Percentiles rank a stretch among this genome's conserved stretches.
Conservation (phyloP, 352 stramenopile species). For the Phytophthora syringae region DNA sequence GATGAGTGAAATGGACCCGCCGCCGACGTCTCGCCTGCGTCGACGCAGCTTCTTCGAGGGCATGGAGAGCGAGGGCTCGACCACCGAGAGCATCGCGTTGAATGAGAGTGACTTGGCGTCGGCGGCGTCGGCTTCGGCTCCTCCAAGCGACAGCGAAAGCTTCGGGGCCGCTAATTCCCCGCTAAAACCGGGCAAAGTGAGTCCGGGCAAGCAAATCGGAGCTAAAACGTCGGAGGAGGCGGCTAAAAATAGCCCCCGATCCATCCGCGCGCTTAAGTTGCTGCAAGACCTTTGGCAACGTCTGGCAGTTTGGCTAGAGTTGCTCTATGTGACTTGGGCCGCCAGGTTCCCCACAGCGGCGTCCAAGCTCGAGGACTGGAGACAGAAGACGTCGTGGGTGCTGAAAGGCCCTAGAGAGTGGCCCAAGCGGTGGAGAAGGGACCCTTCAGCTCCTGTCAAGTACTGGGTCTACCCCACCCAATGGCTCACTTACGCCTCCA, state of each 20-base stretch:
- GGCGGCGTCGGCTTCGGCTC: background rate
- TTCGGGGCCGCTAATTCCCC: slow-evolving; percentile 19
- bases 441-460: slow-evolving; percentile 45
- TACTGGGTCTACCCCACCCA: slow-evolving; percentile 74
- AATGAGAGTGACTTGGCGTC: slow-evolving; percentile 41
- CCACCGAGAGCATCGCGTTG: slow-evolving; percentile 38
- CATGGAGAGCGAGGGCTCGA: slow-evolving; percentile 51
- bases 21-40: slow-evolving; percentile 57
- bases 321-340: slow-evolving; percentile 32
- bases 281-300: slow-evolving; percentile 12
- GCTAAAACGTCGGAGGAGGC: slow-evolving; percentile 13
- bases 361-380: slow-evolving; percentile 23
- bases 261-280: slow-evolving; percentile 8
- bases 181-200: slow-evolving; percentile 29
- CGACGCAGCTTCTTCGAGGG: slow-evolving; percentile 76
- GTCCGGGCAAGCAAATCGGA: slow-evolving; percentile 23
- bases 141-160: slow-evolving; percentile 19
- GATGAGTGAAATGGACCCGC: slow-evolving; percentile 63
- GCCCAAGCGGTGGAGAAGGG: slow-evolving; percentile 28
- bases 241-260: slow-evolving; percentile 10
- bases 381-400: slow-evolving; percentile 17
- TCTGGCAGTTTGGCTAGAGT: slow-evolving; percentile 29
- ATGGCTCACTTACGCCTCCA: slow-evolving; percentile 67
- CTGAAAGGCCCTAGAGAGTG: slow-evolving; percentile 20
- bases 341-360: slow-evolving; percentile 28